Percentiles rank a stretch among this genome's conserved stretches.
These are phyloP conservation scores for Picea mariana DNA, from an alignment of 83 land plant species.

Conservation along the genomic window DNA sequence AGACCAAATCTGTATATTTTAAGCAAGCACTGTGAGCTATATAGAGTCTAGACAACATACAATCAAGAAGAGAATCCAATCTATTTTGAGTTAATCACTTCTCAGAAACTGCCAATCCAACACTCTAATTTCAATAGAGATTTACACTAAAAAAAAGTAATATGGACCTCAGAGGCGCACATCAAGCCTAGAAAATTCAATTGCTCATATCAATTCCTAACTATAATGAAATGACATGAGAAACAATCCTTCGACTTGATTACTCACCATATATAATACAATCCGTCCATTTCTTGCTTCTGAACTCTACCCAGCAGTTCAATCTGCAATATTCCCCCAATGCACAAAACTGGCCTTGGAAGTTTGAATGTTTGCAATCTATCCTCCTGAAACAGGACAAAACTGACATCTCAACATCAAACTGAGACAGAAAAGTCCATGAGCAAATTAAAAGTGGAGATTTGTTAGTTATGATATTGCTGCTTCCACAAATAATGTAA, in stretches of 20 bases:
- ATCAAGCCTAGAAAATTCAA: neutral
- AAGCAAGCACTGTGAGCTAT: neutral
- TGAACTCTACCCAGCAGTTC: conserved; percentile 91
- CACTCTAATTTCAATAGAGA: neutral
- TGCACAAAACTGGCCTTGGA: conserved; percentile 83
- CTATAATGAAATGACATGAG: neutral
- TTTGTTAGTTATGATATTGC: neutral
- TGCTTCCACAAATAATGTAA: too few species aligned
- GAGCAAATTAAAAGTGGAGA: neutral
- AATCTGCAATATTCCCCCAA: conserved; percentile 84
- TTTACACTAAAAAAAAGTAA: too few species aligned
- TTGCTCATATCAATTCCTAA: neutral
- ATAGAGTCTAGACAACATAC: neutral
- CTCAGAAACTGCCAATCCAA: conserved; percentile 3
- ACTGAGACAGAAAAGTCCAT: neutral
- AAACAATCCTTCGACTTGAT: neutral
- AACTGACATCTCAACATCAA: neutral
- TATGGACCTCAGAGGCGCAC: neutral
- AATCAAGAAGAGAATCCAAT: neutral
- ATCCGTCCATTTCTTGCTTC: conserved; percentile 71
- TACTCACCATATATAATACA: conserved; percentile 91
- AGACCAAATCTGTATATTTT: neutral
- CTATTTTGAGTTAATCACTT: neutral
- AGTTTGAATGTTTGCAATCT: conserved; percentile 75
- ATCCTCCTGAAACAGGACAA: conserved; percentile 61